A percentile compares a stretch with the other conserved stretches of the same genome.
Conservation (phyloP, 257 asterid genomes). For the Capsicum pubescens region DNA sequence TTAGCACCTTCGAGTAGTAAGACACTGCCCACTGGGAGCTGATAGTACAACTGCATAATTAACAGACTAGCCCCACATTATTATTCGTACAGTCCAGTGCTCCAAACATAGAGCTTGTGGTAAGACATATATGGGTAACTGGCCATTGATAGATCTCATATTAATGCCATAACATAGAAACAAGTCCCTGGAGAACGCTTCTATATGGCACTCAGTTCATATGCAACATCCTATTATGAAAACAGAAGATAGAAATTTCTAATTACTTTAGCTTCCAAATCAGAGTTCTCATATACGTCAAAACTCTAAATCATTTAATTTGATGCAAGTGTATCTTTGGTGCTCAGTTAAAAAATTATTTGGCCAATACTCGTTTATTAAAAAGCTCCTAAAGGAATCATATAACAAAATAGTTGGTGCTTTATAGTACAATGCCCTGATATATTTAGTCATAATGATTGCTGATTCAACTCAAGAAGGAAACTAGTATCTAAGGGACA, state of each 20-base stretch:
- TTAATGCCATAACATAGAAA: not conserved
- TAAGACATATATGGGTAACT: not conserved
- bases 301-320: not conserved
- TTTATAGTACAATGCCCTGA: not conserved
- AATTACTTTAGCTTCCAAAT: not conserved
- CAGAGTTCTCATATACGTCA: not conserved
- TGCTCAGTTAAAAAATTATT: not conserved
- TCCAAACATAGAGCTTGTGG: not conserved
- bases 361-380: not conserved
- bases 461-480: not conserved
- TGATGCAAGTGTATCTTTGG: not conserved
- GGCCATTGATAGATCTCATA: not conserved
- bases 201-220: not conserved
- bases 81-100: not conserved
- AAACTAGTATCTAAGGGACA: not conserved
- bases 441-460: not conserved
- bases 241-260: not conserved
- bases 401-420: constrained; percentile 1
- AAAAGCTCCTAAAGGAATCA: not conserved
- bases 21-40: not conserved
- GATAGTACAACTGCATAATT: not conserved
- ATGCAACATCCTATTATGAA: not conserved
- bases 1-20: not conserved
- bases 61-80: not conserved
- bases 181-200: not conserved